phyloP scores from a whole-genome alignment of 192 early-diverging fungal genomes.

The Umbelopsis vinacea region DNA sequence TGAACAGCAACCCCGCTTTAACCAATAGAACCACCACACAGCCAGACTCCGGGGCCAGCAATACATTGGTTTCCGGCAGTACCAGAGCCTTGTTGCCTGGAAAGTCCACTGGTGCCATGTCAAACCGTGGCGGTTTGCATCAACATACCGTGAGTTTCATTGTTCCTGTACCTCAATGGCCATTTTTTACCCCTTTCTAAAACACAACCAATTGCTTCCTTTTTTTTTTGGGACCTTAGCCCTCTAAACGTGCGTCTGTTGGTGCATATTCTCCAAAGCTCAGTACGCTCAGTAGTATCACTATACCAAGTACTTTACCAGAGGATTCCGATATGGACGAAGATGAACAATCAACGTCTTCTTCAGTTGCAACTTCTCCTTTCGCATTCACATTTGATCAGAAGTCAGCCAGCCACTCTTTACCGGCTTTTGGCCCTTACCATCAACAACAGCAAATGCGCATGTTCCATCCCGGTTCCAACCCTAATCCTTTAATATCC shows the following conservation, averaged over 20 bases:
- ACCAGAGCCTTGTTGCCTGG: slow-evolving; percentile 23
- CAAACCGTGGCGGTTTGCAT: slow-evolving; percentile 7
- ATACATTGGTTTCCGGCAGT: slow-evolving; percentile 32
- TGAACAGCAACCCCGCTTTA: slow-evolving; percentile 5
- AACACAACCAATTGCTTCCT: background rate
- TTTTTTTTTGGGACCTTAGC: background rate
- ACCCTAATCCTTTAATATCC: background rate
- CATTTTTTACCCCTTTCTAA: background rate
- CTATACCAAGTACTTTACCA: slow-evolving; percentile 23
- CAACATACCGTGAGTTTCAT: background rate
- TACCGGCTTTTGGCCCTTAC: background rate
- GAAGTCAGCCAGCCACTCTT: background rate
- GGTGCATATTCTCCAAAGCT: slow-evolving; percentile 22
- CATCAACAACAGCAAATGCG: slow-evolving; percentile 11
- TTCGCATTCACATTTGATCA: slow-evolving; percentile 18
- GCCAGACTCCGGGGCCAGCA: slow-evolving; percentile 10
- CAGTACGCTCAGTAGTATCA: slow-evolving; percentile 20
- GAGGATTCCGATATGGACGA: slow-evolving; percentile 31
- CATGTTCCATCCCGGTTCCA: slow-evolving; percentile 11
- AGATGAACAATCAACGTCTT: slow-evolving; percentile 14
- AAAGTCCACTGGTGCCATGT: slow-evolving; percentile 4
- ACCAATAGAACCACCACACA: background rate
- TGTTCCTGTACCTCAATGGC: background rate
- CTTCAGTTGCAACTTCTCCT: slow-evolving; percentile 14
- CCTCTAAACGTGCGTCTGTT: slow-evolving; percentile 7